phyloP scores from a whole-genome alignment of 306 rosid species.

The Acacia crassicarpa region DNA sequence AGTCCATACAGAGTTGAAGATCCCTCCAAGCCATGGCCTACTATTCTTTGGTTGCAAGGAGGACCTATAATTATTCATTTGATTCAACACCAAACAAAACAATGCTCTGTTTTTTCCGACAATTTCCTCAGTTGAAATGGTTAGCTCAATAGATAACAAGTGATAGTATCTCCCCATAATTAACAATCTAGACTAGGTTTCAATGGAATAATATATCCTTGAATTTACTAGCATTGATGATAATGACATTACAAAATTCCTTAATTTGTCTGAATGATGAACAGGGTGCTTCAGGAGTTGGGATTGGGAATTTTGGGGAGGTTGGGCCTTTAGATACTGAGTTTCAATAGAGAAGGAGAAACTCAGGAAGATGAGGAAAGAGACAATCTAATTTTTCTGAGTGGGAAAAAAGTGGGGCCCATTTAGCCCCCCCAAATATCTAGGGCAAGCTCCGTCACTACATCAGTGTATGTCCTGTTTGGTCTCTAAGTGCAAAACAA shows the following conservation, averaged over 20 bases:
- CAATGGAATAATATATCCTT: background rate
- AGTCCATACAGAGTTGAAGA: constrained; percentile 83
- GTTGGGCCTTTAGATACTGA: constrained; percentile 70
- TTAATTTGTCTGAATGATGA: background rate
- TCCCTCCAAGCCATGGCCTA: constrained; percentile 90
- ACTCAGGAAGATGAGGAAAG: too few species aligned
- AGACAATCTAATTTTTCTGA: too few species aligned
- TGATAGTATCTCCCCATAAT: background rate
- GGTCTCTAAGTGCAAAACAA: background rate
- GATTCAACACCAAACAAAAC: background rate
- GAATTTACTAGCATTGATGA: background rate
- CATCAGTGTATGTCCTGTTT: background rate
- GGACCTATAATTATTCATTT: constrained; percentile 70
- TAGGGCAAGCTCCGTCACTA: too few species aligned
- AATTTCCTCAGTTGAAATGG: background rate
- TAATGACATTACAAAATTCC: background rate
- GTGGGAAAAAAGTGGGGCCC: too few species aligned
- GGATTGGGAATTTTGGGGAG: constrained; percentile 84
- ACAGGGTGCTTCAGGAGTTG: constrained; percentile 89
- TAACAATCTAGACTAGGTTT: background rate
- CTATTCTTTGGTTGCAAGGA: constrained; percentile 93
- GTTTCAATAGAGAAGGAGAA: too few species aligned
- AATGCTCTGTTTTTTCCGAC: background rate
- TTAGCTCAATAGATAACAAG: background rate
- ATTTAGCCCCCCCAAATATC: too few species aligned